A percentile compares a stretch with the other conserved stretches of the same genome.
These are phyloP conservation scores for Polyporus tsugae DNA, from an alignment of 1,284 basidiomycete species.

Conservation along the genomic window DNA sequence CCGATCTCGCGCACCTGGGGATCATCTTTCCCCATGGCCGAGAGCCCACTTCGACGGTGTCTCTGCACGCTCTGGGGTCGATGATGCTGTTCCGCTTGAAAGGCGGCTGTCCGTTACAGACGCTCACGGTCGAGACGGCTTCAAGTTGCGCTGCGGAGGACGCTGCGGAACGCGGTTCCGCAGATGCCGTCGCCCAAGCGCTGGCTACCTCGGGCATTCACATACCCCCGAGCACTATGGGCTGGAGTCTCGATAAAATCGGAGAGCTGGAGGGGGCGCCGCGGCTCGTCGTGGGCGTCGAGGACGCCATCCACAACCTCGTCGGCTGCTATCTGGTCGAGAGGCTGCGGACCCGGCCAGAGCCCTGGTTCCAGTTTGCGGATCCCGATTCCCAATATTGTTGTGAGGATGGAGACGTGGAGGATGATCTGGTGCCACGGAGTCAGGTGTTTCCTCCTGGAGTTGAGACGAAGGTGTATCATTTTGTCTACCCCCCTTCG, in stretches of 20 bases:
- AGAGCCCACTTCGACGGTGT: neutral
- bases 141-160: neutral
- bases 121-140: neutral
- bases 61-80: neutral
- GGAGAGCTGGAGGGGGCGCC: neutral
- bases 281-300: conserved; percentile 1
- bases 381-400: no score
- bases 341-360: neutral
- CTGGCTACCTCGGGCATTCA: neutral
- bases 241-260: neutral
- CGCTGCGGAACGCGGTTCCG: neutral
- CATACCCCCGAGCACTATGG: neutral
- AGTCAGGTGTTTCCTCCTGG: conserved; percentile 1
- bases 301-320: conserved; percentile 5
- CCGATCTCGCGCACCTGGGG: neutral
- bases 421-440: neutral
- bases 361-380: neutral
- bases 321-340: conserved; percentile 2
- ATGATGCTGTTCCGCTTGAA: conserved; percentile 4
- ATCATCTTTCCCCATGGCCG: neutral
- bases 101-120: neutral
- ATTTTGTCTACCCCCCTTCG: neutral
- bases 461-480: neutral
- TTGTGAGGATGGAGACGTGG: neutral
- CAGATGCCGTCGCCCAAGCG: neutral